Evolutionary conservation across 2,329 filamentous ascomycete genomes (phyloP).

Genomic region (Cadophora malorum): DNA sequence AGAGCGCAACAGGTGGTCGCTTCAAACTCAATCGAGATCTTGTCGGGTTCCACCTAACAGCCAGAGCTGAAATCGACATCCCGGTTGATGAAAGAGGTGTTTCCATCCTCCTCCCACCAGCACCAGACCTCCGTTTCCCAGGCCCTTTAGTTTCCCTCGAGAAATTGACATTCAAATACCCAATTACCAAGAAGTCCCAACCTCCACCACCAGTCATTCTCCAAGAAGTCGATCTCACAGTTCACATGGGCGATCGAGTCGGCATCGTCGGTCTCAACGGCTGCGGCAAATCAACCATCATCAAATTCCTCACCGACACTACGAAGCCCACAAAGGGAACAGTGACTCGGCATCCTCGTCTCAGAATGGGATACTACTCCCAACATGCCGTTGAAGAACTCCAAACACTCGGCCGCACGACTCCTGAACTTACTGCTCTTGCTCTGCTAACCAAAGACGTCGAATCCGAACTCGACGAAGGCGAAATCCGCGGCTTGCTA

Average conservation of each 20-base stretch:
- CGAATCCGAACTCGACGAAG: constrained; percentile 63
- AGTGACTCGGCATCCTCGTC: constrained; percentile 69
- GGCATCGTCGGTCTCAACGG: constrained; percentile 83
- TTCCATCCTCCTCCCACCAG: constrained; percentile 63
- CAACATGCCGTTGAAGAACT: constrained; percentile 79
- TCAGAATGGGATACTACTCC: constrained; percentile 78
- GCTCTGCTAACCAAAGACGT: constrained; percentile 64
- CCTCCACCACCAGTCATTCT: constrained; percentile 54
- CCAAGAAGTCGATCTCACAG: constrained; percentile 68
- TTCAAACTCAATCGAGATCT: constrained; percentile 85
- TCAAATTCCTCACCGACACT: constrained; percentile 71
- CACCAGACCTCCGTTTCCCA: constrained; percentile 75
- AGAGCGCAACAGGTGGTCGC: constrained; percentile 71
- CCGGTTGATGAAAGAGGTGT: constrained; percentile 67
- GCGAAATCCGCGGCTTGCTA: constrained; percentile 70
- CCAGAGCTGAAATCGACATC: constrained; percentile 73
- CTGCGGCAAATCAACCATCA: constrained; percentile 79
- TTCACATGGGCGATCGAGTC: constrained; percentile 76
- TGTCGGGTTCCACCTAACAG: constrained; percentile 63
- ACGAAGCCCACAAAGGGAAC: constrained; percentile 65
- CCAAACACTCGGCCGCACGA: constrained; percentile 56
- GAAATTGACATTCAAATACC: constrained; percentile 70
- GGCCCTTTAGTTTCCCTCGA: constrained; percentile 77
- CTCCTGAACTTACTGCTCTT: constrained; percentile 67
- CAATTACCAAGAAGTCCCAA: constrained; percentile 40